These are phyloP conservation scores for Blepharisma undulans DNA, from an alignment of 169 alveolate species.

Conservation along the genomic window DNA sequence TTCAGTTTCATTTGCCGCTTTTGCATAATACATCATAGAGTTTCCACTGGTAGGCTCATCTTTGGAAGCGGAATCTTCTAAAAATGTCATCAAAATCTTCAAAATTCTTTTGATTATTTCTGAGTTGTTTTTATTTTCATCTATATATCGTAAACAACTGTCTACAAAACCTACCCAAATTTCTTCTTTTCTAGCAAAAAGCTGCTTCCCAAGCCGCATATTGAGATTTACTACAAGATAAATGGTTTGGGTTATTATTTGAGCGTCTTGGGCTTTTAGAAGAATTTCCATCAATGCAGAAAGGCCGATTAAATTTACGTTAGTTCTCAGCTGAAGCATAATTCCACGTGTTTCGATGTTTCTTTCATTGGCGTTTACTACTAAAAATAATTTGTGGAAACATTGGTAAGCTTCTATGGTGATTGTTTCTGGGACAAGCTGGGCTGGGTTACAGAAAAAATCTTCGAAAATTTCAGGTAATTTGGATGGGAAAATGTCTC, in stretches of 20 bases:
- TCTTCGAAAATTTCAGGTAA: not conserved
- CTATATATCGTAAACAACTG: not conserved
- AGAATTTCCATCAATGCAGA: not conserved
- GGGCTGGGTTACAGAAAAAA: not conserved
- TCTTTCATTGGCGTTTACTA: not conserved
- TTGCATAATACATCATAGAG: not conserved
- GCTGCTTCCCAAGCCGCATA: conserved; percentile 1
- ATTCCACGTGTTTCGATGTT: not conserved
- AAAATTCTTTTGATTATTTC: not conserved
- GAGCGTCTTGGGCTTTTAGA: not conserved
- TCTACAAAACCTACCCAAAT: conserved; percentile 25
- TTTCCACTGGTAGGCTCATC: not conserved
- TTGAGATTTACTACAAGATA: not conserved
- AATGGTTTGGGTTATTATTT: not conserved
- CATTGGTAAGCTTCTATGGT: not conserved
- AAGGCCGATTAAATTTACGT: not conserved
- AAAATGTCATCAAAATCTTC: not conserved
- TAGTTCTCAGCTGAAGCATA: not conserved
- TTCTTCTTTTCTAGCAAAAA: not conserved
- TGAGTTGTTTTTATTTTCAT: not conserved
- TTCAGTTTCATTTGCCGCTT: not conserved
- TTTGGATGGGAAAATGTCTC: not conserved
- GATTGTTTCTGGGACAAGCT: not conserved
- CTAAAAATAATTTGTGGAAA: not conserved
- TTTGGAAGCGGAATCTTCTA: not conserved